phyloP scores from a whole-genome alignment of 345 rosid species.

The Limnanthes douglasii region DNA sequence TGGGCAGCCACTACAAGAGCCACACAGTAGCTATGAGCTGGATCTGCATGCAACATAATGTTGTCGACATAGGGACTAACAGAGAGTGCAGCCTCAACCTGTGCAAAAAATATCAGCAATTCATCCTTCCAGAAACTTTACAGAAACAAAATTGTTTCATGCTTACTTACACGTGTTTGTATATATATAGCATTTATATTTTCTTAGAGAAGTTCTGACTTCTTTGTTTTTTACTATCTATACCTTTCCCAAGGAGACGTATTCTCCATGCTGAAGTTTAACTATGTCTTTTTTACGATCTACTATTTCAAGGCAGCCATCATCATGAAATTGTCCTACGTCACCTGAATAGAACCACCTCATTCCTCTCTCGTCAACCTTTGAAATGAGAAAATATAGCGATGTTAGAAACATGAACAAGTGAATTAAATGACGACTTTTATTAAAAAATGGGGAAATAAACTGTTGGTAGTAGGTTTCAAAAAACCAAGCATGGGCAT shows the following conservation, averaged over 20 bases:
- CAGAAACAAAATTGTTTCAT: neutral
- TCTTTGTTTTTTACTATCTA: conserved; percentile 2
- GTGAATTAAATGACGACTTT: conserved; percentile 1
- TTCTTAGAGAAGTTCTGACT: neutral
- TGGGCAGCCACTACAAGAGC: conserved; percentile 77
- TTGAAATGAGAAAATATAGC: conserved; percentile 6
- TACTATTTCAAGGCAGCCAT: conserved; percentile 95
- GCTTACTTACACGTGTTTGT: too few species aligned
- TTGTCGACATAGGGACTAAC: conserved; percentile 67
- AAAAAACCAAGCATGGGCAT: neutral
- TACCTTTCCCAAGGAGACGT: conserved; percentile 97
- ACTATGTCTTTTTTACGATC: conserved; percentile 96
- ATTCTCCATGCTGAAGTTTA: conserved; percentile 98
- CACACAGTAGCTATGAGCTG: conserved; percentile 79
- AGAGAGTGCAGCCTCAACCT: conserved; percentile 88
- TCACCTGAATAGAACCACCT: conserved; percentile 99
- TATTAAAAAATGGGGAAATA: too few species aligned
- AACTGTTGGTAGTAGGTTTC: too few species aligned
- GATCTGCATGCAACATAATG: conserved; percentile 88
- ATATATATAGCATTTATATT: too few species aligned
- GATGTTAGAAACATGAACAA: conserved; percentile 3
- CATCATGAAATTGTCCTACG: conserved; percentile 77
- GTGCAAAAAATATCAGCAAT: conserved; percentile 11
- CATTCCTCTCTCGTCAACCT: conserved; percentile 94
- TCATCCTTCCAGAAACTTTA: conserved; percentile 1